Evolutionary conservation across 2,329 filamentous ascomycete species (phyloP), one percentile per base, ranked within the genome.

Genomic region (Leptoxyphium fumago): DNA sequence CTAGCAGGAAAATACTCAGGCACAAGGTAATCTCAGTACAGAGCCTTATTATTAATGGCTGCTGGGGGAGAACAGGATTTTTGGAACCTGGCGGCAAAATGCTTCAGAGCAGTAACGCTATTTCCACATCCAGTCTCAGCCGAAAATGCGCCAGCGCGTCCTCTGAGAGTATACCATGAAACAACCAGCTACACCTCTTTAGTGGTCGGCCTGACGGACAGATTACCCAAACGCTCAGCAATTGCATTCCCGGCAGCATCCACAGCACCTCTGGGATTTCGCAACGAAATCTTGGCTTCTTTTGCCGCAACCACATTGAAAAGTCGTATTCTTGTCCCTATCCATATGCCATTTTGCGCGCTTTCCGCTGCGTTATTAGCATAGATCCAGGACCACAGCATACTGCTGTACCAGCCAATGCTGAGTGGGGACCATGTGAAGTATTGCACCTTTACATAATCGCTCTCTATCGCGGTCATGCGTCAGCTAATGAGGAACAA

Each of bases 401-500:
- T 71, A 5, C 85, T 89, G 63, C 95, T 86, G 61, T 96, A 95
- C 91, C 91, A 96, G 41, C 88, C 89, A 42, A 96, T 71, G 0
- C 85, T 83, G 29, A 94, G 70, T 0, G 84, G 80, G 2, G 87
- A 89, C 89, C 89, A 96, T 64, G 94, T 86, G 56, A 96, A 96
- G 11, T 85, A 81, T 58, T 95, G 88, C 13, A 91, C 81, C 29
- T 28, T 40, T 5, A 40, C 21, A 13, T 40, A 36, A 13, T 36
- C 13, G 32, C 32, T 36, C 11, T 36, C 32, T 36, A 36, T 36
- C 9, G 9, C 32, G 32, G 32, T 13, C 15, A 5, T 5, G 9
- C 32, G 32, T 36, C 32, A 36, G 32, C 15, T 36, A 4, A 36
- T 3, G 13, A 5, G 32, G 13, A 3, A 36, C 15, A 4, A 15